A percentile compares a stretch with the other conserved stretches of the same genome.
These are phyloP conservation scores for Oryza glumipatula DNA, from an alignment of 176 grass and related monocot genomes.

Conservation along the genomic window DNA sequence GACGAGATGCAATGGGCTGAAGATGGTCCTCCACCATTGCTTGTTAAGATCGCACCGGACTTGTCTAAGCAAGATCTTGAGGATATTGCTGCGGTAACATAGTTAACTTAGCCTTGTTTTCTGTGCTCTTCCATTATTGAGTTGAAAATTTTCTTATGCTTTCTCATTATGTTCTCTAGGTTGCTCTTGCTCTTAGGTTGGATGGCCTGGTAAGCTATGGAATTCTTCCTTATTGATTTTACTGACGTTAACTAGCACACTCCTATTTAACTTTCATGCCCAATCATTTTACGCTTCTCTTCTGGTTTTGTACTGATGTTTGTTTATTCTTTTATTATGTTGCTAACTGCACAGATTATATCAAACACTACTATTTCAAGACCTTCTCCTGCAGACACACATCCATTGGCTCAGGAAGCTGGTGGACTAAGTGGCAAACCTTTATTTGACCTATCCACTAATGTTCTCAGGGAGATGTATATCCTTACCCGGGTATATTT, in stretches of 20 bases:
- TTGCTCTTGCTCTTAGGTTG: slow-evolving; percentile 84
- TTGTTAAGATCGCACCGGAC: slow-evolving; percentile 95
- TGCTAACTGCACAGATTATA: slow-evolving; percentile 71
- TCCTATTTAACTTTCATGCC: slow-evolving; percentile 18
- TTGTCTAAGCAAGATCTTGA: slow-evolving; percentile 96
- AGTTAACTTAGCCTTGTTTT: slow-evolving; percentile 39
- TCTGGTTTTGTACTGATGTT: background rate
- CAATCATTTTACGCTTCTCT: slow-evolving; percentile 21
- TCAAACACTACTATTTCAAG: slow-evolving; percentile 94
- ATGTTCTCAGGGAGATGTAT: slow-evolving; percentile 93
- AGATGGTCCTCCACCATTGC: slow-evolving; percentile 93
- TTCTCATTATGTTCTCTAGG: slow-evolving; percentile 58
- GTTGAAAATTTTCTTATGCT: slow-evolving; percentile 42
- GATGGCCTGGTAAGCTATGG: slow-evolving; percentile 87
- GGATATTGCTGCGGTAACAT: slow-evolving; percentile 85
- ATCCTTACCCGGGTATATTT: slow-evolving; percentile 71
- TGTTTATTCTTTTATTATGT: slow-evolving; percentile 33
- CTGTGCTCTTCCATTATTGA: background rate
- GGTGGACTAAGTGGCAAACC: slow-evolving; percentile 98
- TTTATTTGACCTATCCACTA: slow-evolving; percentile 83
- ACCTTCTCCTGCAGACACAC: slow-evolving; percentile 60
- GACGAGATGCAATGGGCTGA: slow-evolving; percentile 99
- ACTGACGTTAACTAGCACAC: slow-evolving; percentile 8
- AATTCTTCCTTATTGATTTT: background rate
- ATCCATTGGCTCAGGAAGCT: slow-evolving; percentile 72